A percentile compares a stretch with the other conserved stretches of the same genome.
phyloP scores from a whole-genome alignment of 768 basidiomycete genomes.

The Pulveroboletus sp. region DNA sequence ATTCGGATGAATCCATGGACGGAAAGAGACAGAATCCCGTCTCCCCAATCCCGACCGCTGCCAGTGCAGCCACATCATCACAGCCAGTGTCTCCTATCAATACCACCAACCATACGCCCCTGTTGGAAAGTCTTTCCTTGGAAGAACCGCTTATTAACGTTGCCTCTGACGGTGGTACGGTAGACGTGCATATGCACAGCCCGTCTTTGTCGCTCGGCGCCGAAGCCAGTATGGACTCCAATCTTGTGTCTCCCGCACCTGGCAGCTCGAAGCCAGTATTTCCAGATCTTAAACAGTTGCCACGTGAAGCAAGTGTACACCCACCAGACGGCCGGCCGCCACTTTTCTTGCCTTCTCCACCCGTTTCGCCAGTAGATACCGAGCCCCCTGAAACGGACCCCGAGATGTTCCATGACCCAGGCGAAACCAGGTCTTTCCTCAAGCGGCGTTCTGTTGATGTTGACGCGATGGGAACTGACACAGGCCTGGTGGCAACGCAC shows the following conservation, averaged over 20 bases:
- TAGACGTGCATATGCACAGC: slow-evolving; percentile 23
- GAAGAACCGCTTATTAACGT: slow-evolving; percentile 10
- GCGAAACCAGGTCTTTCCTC: slow-evolving; percentile 2
- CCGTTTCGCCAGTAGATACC: slow-evolving; percentile 28
- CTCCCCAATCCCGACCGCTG: slow-evolving; percentile 6
- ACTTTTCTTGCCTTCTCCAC: slow-evolving; percentile 47
- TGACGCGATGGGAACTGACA: slow-evolving; percentile 9
- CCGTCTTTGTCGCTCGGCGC: slow-evolving; percentile 8
- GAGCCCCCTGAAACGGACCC: slow-evolving; percentile 21
- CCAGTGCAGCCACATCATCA: slow-evolving; percentile 2
- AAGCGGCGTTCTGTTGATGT: slow-evolving; percentile 21
- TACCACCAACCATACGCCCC: slow-evolving; percentile 16
- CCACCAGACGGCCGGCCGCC: slow-evolving; percentile 30
- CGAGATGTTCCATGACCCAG: slow-evolving; percentile 11
- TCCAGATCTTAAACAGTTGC: slow-evolving; percentile 5
- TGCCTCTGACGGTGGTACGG: background rate
- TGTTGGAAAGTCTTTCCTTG: slow-evolving; percentile 19
- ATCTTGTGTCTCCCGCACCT: slow-evolving; percentile 5
- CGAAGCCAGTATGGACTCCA: slow-evolving; percentile 11
- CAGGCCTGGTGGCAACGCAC: background rate
- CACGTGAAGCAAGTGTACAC: slow-evolving; percentile 11
- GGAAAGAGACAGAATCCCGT: slow-evolving; percentile 7
- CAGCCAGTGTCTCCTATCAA: slow-evolving; percentile 6
- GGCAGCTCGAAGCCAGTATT: background rate
- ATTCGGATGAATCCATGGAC: slow-evolving; percentile 19